Conservation (phyloP, 768 basidiomycete species). For the Agaricus subrufescens region DNA sequence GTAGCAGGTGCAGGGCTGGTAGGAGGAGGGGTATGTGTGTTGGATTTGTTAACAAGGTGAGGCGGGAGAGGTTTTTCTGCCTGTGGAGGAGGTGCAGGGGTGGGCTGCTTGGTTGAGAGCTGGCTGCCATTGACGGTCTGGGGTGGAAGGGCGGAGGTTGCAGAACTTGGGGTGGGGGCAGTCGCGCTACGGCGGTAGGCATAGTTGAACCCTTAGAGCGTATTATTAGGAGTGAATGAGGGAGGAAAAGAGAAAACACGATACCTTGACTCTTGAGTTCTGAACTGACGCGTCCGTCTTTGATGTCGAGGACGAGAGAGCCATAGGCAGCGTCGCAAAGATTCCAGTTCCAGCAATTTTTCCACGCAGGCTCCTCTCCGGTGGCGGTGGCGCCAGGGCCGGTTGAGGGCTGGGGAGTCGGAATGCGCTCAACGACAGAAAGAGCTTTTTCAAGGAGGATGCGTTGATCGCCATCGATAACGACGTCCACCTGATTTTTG, state of each 20-base stretch:
- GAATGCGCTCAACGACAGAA: slow-evolving; percentile 77
- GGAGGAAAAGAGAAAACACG: slow-evolving; percentile 13
- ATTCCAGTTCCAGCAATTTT: slow-evolving; percentile 99
- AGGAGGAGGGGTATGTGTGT: slow-evolving; percentile 32
- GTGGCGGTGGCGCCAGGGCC: slow-evolving; percentile 46
- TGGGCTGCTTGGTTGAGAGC: slow-evolving; percentile 31
- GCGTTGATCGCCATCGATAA: slow-evolving; percentile 88
- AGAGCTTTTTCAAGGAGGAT: slow-evolving; percentile 87
- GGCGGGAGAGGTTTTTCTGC: slow-evolving; percentile 25
- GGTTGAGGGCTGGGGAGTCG: slow-evolving; percentile 43
- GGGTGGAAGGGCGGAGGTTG: slow-evolving; percentile 44
- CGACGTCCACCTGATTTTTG: slow-evolving; percentile 83
- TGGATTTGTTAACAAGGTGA: slow-evolving; percentile 29
- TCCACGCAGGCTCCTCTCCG: slow-evolving; percentile 92
- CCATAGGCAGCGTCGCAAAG: slow-evolving; percentile 95
- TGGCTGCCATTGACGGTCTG: slow-evolving; percentile 30
- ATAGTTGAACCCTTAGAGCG: slow-evolving; percentile 82
- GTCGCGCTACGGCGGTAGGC: slow-evolving; percentile 81
- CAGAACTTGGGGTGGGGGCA: slow-evolving; percentile 54
- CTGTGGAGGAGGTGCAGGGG: slow-evolving; percentile 21
- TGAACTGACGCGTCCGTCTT: slow-evolving; percentile 87
- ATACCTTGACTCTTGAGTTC: slow-evolving; percentile 91
- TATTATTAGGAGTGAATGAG: not conserved
- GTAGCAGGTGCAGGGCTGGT: slow-evolving; percentile 27
- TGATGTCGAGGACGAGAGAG: slow-evolving; percentile 80